Evolutionary conservation across 192 early-diverging fungal genomes (phyloP).

Genomic region (Lunasporangiospora selenospora): DNA sequence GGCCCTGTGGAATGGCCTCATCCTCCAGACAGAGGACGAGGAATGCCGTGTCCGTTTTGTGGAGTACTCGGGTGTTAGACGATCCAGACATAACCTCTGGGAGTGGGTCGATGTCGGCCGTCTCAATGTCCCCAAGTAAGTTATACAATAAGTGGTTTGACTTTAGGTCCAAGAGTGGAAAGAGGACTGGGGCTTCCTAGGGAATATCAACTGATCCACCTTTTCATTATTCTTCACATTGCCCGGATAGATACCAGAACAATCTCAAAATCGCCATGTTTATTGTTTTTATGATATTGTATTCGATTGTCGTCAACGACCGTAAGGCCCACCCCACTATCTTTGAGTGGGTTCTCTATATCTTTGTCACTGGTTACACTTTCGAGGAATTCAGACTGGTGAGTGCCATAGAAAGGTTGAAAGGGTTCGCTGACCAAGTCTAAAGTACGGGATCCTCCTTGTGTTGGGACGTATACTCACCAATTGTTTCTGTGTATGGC

Average conservation of each 20-base stretch:
- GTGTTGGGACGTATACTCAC: too few relatives aligned
- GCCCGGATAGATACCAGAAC: conserved; percentile 49
- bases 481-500: background rate
- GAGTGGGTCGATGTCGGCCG: conserved; percentile 44
- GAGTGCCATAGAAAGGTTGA: background rate
- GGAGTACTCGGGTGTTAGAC: conserved; percentile 31
- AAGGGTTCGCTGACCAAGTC: too few relatives aligned
- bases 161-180: too few relatives aligned
- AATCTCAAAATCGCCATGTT: conserved; percentile 41
- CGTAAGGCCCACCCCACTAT: conserved; percentile 8
- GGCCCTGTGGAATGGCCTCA: conserved; percentile 48
- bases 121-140: conserved; percentile 48
- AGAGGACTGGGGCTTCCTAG: too few relatives aligned
- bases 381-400: conserved; percentile 49
- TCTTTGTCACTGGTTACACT: conserved; percentile 44
- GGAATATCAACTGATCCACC: too few relatives aligned
- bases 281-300: conserved; percentile 33
- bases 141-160: too few relatives aligned
- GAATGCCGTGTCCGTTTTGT: conserved; percentile 34
- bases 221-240: too few relatives aligned
- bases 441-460: too few relatives aligned
- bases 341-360: conserved; percentile 28
- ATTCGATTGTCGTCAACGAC: conserved; percentile 43
- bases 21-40: conserved; percentile 40
- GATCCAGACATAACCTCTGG: conserved; percentile 27